Percentiles rank a stretch among this genome's conserved stretches.
Conservation (phyloP, 1,284 basidiomycete species). For the Irpex rosettiformis region DNA sequence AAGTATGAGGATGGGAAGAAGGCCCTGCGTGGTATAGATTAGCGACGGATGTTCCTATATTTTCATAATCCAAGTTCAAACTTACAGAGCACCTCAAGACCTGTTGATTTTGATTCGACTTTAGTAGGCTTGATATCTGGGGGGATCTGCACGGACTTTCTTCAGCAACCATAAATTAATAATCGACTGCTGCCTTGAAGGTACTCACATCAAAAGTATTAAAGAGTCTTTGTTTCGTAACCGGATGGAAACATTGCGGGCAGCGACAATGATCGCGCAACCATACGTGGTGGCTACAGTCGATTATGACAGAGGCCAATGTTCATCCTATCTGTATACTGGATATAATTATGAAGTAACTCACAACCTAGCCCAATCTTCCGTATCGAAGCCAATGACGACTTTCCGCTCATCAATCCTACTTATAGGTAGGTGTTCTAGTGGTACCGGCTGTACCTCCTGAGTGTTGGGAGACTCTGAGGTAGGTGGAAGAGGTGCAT, state of each 20-base stretch:
- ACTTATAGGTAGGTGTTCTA: constrained; percentile 49
- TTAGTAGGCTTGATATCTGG: constrained; percentile 63
- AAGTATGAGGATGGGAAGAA: constrained; percentile 59
- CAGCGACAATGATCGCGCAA: constrained; percentile 89
- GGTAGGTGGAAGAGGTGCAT: neutral
- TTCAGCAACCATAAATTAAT: neutral
- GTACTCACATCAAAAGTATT: constrained; percentile 75
- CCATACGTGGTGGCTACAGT: constrained; percentile 66
- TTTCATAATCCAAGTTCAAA: constrained; percentile 11
- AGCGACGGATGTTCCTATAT: neutral
- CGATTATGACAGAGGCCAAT: neutral
- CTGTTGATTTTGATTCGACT: constrained; percentile 60
- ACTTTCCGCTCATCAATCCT: constrained; percentile 57
- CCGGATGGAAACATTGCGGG: constrained; percentile 80
- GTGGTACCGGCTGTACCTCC: neutral
- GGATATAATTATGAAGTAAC: constrained; percentile 24
- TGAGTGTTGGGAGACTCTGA: neutral
- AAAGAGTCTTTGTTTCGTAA: constrained; percentile 88
- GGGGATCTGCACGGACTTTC: constrained; percentile 56
- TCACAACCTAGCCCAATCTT: constrained; percentile 69
- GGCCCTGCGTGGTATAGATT: constrained; percentile 44
- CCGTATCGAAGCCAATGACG: constrained; percentile 64
- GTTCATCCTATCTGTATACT: neutral
- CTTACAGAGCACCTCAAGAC: constrained; percentile 69
- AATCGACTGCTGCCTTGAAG: too few species aligned